Conservation (phyloP, 2,329 filamentous ascomycete species). For the Fonsecaea nubica region DNA sequence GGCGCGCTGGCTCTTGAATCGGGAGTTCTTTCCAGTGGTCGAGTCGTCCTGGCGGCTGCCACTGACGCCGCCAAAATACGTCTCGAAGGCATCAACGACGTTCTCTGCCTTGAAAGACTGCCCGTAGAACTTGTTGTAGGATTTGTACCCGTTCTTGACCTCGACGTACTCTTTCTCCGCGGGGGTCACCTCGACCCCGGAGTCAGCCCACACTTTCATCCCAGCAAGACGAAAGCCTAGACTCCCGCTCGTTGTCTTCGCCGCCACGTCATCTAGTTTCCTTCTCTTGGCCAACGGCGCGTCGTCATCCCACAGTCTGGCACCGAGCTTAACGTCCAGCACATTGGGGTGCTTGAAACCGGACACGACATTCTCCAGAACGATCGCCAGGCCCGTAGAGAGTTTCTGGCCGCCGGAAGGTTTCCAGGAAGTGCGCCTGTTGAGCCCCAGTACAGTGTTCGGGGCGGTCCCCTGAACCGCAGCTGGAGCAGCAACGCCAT, state of each 20-base stretch:
- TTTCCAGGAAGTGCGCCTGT: constrained; percentile 46
- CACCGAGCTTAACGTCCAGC: constrained; percentile 89
- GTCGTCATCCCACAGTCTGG: constrained; percentile 81
- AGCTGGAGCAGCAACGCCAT: constrained; percentile 45
- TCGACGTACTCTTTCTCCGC: constrained; percentile 44
- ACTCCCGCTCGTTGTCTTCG: constrained; percentile 42
- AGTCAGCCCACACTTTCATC: constrained; percentile 64
- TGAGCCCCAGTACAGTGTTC: constrained; percentile 38
- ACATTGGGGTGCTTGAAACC: constrained; percentile 88
- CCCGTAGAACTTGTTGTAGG: constrained; percentile 72
- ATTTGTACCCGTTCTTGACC: constrained; percentile 58
- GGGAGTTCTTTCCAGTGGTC: constrained; percentile 21
- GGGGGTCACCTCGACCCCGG: constrained; percentile 38
- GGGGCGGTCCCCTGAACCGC: constrained; percentile 38
- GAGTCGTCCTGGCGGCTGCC: constrained; percentile 2
- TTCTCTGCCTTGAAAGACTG: constrained; percentile 62
- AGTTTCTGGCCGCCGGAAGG: constrained; percentile 68
- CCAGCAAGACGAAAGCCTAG: constrained; percentile 70
- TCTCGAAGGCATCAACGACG: constrained; percentile 63
- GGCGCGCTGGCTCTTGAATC: constrained; percentile 49
- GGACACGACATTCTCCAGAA: constrained; percentile 81
- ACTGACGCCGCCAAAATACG: constrained; percentile 57
- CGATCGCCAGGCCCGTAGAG: constrained; percentile 77
- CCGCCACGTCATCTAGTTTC: constrained; percentile 35
- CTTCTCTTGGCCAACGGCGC: constrained; percentile 55